Conservation (phyloP, 208 protist species). For the Trypanosoma brucei region DNA sequence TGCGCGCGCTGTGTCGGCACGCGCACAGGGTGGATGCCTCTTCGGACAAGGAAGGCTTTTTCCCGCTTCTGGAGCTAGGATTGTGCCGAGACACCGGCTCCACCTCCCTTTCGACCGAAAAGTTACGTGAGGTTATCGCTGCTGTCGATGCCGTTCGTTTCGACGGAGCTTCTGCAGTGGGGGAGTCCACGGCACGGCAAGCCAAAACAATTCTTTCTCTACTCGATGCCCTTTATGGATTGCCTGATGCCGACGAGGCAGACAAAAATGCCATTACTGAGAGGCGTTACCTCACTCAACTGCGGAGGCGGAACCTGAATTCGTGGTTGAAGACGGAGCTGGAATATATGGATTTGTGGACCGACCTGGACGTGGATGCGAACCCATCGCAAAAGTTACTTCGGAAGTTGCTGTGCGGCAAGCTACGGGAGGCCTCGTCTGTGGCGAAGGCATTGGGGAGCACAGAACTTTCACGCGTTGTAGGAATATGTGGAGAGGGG, state of each 20-base stretch:
- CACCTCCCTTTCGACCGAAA: constrained; percentile 65
- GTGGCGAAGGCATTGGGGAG: constrained; percentile 35
- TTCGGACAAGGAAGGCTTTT: constrained; percentile 9
- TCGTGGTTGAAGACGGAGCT: constrained; percentile 72
- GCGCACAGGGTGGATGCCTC: constrained; percentile 8
- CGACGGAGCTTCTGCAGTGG: constrained; percentile 27
- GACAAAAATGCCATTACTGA: constrained; percentile 65
- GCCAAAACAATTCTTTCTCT: constrained; percentile 51
- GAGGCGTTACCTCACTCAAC: constrained; percentile 61
- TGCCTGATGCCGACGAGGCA: constrained; percentile 66
- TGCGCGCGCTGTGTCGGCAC: constrained; percentile 28
- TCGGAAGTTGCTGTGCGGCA: constrained; percentile 73
- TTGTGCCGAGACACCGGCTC: constrained; percentile 32
- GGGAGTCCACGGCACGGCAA: constrained; percentile 52
- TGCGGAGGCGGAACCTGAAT: constrained; percentile 69
- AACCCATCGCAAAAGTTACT: constrained; percentile 55
- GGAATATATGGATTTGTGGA: constrained; percentile 27
- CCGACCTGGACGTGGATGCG: constrained; percentile 5
- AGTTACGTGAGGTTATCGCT: constrained; percentile 36
- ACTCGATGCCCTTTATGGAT: constrained; percentile 72
- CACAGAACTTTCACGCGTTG: constrained; percentile 61
- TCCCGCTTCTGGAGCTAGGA: constrained; percentile 20
- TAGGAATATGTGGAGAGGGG: constrained; percentile 77
- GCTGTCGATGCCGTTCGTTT: constrained; percentile 27
- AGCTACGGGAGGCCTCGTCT: constrained; percentile 53